Base-by-base conservation (phyloP, 305 asterid species). In the Fraxinus velutina region DNA sequence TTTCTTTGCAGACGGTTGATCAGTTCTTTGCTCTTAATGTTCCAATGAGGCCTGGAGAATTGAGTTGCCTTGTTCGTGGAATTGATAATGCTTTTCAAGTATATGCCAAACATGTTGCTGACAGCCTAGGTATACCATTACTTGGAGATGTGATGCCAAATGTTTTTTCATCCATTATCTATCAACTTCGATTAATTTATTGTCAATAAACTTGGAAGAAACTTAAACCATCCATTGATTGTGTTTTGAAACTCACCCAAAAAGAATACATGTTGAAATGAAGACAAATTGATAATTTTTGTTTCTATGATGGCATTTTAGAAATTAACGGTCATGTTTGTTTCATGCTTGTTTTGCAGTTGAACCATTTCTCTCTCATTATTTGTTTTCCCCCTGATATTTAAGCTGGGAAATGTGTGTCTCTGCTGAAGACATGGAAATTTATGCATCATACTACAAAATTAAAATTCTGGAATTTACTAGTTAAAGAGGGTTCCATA, bases 1-100 rank as follows among this genome's bases (percentile, higher is more conserved):
- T 86, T 85, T 79, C 42, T 80, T 86, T 88, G 90, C 98, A 93
- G 98, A 96, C 99, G 72, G 98, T 96, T 79, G 97, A 96, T 90
- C 99, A 96, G 55, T 92, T 96, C 90, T 96, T 94, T 86, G 94
- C 92, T 90, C 90, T 96, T 78, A 89, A 89, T 76, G 98, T 96
- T 87, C 99, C 98, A 80, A 93, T 96, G 98, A 93, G 98, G 87
- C 87, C 91, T 55, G 92, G 92, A 52, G 99, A 96, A 87, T 89
- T 96, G 85, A 91, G 89, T 85, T 92, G 97, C 90, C 97, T 96
- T 80, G 85, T 94, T 81, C 97, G 97, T 81, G 97, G 98, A 84
- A 89, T 94, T 84, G 99, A 94, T 88, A 96, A 90, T 93, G 97
- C 97, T 87, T 94, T 96, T 92, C 98, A 94, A 94, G 92, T 89